Evolutionary conservation across 495 filamentous ascomycete genomes (phyloP).

Genomic region (Daldinia childiae): DNA sequence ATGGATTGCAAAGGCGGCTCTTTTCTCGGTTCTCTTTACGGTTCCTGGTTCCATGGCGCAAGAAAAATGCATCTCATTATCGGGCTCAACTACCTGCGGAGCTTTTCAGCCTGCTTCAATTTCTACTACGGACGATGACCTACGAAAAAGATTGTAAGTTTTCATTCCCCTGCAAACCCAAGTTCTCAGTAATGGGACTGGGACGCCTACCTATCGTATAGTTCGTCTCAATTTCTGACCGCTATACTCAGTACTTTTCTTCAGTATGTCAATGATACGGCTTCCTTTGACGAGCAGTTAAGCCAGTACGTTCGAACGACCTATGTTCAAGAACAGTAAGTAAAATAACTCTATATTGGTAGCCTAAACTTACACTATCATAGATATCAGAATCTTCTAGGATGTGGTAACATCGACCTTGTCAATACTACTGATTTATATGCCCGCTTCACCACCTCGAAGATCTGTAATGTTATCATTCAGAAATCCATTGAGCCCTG

Average conservation of each 20-base stretch:
- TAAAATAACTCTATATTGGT: constrained; percentile 1
- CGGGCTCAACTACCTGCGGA: constrained; percentile 79
- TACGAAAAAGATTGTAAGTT: constrained; percentile 81
- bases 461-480: constrained; percentile 94
- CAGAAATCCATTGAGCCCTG: constrained; percentile 87
- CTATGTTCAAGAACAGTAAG: constrained; percentile 81
- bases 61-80: constrained; percentile 75
- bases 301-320: constrained; percentile 74
- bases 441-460: constrained; percentile 90
- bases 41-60: constrained; percentile 49
- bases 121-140: constrained; percentile 73
- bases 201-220: constrained; percentile 2
- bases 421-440: constrained; percentile 86
- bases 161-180: neutral
- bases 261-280: constrained; percentile 75
- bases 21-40: constrained; percentile 47
- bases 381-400: constrained; percentile 80
- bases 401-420: constrained; percentile 80
- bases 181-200: constrained; percentile 1
- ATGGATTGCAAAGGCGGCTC: constrained; percentile 26
- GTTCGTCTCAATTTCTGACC: constrained; percentile 31
- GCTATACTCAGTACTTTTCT: constrained; percentile 78
- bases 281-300: constrained; percentile 81
- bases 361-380: constrained; percentile 28
- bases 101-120: constrained; percentile 86